A percentile compares a stretch with the other conserved stretches of the same genome.
Evolutionary conservation across 208 protist genomes (phyloP).

Genomic region (Crithidia fasciculata): DNA sequence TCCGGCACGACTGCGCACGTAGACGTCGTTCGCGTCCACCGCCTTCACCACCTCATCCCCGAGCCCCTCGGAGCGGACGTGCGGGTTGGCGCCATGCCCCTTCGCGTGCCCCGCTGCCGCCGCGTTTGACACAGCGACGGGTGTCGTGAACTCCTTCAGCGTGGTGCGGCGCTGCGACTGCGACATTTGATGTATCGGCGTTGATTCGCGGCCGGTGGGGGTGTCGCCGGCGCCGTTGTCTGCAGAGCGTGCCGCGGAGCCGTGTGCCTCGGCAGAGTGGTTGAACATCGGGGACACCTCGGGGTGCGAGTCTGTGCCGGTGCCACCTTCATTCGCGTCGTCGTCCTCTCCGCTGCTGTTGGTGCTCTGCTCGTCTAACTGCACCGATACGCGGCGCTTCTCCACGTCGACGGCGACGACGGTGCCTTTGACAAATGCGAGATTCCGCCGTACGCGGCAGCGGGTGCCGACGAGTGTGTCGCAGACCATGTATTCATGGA

Average conservation of each 20-base stretch:
- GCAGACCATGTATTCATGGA: conserved; percentile 80
- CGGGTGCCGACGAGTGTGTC: conserved; percentile 69
- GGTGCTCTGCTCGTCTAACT: conserved; percentile 41
- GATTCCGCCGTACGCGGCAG: conserved; percentile 63
- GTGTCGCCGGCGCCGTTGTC: neutral
- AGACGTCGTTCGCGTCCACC: conserved; percentile 63
- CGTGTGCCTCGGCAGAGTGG: neutral
- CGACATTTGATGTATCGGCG: neutral
- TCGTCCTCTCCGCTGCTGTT: conserved; percentile 27
- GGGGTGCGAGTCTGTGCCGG: conserved; percentile 8
- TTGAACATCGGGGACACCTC: neutral
- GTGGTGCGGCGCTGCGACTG: conserved; percentile 12
- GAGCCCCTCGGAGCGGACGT: conserved; percentile 19
- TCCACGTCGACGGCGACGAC: conserved; percentile 69
- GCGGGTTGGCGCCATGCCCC: conserved; percentile 4
- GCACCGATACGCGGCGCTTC: conserved; percentile 68
- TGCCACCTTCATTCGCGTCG: conserved; percentile 26
- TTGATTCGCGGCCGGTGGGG: neutral
- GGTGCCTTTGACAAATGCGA: conserved; percentile 64
- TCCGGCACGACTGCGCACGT: conserved; percentile 61
- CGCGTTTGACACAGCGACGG: conserved; percentile 7
- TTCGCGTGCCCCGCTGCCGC: conserved; percentile 15
- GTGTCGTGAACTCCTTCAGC: conserved; percentile 20
- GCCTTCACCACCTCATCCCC: conserved; percentile 54
- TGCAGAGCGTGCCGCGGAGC: neutral